These are phyloP conservation scores for Podaxis sp. DNA, from an alignment of 768 basidiomycete species.

Conservation along the genomic window DNA sequence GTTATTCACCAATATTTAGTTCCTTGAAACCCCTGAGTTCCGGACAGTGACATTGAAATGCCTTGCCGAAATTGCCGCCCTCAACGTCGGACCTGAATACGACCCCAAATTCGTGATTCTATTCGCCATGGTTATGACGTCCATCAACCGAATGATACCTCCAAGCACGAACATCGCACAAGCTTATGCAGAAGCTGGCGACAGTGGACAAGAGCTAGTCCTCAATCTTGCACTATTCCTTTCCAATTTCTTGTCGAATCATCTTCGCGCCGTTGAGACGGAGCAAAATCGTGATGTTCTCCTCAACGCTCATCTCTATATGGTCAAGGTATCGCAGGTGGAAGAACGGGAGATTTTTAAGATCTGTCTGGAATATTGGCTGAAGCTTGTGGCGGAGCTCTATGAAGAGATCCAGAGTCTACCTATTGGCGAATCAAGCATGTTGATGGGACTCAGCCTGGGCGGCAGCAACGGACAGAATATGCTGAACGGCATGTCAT, in stretches of 20 bases:
- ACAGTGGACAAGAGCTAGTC: slow-evolving; percentile 94
- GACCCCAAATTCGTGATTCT: slow-evolving; percentile 97
- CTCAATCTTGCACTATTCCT: slow-evolving; percentile 98
- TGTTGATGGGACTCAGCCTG: slow-evolving; percentile 87
- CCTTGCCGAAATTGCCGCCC: slow-evolving; percentile 91
- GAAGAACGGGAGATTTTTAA: slow-evolving; percentile 99
- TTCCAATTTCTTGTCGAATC: slow-evolving; percentile 90
- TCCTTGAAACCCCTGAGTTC: slow-evolving; percentile 95
- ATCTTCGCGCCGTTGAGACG: slow-evolving; percentile 92
- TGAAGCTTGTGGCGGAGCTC: slow-evolving; percentile 90
- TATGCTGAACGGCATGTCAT: slow-evolving; percentile 71
- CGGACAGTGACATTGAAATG: slow-evolving; percentile 97
- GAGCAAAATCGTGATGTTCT: slow-evolving; percentile 87
- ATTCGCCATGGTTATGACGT: slow-evolving; percentile 98
- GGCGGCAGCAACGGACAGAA: slow-evolving; percentile 61
- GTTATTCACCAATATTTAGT: slow-evolving; percentile 45
- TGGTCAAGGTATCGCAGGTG: slow-evolving; percentile 97
- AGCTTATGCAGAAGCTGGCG: slow-evolving; percentile 85
- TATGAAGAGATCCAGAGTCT: slow-evolving; percentile 96
- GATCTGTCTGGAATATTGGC: slow-evolving; percentile 97
- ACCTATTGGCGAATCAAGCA: slow-evolving; percentile 80
- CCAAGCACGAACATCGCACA: slow-evolving; percentile 92
- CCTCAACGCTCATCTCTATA: slow-evolving; percentile 94
- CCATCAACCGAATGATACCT: slow-evolving; percentile 94
- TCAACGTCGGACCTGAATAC: slow-evolving; percentile 94